phyloP scores from a whole-genome alignment of 805 yeast species.

The Candida morakotiae region DNA sequence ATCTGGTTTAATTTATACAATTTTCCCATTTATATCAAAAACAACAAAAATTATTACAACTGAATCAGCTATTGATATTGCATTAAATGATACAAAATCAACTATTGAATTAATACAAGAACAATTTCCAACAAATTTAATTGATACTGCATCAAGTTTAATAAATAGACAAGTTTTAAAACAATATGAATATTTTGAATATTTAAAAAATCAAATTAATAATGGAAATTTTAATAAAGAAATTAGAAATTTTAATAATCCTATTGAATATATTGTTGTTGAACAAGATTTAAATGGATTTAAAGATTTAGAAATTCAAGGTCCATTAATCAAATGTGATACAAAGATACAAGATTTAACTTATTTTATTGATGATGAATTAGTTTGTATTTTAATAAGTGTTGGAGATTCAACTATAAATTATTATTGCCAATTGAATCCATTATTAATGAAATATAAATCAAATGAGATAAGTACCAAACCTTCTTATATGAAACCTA shows the following conservation, averaged over 20 bases:
- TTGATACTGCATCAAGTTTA: slow-evolving; percentile 11
- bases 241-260: slow-evolving; percentile 10
- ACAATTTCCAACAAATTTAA: slow-evolving; percentile 9
- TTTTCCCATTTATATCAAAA: slow-evolving; percentile 24
- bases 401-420: slow-evolving; percentile 3
- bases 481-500: slow-evolving; percentile 16
- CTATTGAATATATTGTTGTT: slow-evolving; percentile 10
- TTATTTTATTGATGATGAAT: slow-evolving; percentile 11
- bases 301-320: slow-evolving; percentile 18
- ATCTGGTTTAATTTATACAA: slow-evolving; percentile 18
- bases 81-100: slow-evolving; percentile 10
- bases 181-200: slow-evolving; percentile 16
- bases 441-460: slow-evolving; percentile 21
- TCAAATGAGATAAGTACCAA: not conserved
- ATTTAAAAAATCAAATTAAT: slow-evolving; percentile 12
- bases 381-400: slow-evolving; percentile 14
- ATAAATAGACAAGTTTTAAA: slow-evolving; percentile 12
- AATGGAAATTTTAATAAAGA: slow-evolving; percentile 12
- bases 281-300: slow-evolving; percentile 11
- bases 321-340: slow-evolving; percentile 14
- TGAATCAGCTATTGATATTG: slow-evolving; percentile 8
- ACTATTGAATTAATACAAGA: slow-evolving; percentile 11
- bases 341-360: slow-evolving; percentile 8
- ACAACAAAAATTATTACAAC: slow-evolving; percentile 15
- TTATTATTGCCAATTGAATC: slow-evolving; percentile 23